phyloP scores from a whole-genome alignment of 768 basidiomycete species.

The Hericium rajendrae region DNA sequence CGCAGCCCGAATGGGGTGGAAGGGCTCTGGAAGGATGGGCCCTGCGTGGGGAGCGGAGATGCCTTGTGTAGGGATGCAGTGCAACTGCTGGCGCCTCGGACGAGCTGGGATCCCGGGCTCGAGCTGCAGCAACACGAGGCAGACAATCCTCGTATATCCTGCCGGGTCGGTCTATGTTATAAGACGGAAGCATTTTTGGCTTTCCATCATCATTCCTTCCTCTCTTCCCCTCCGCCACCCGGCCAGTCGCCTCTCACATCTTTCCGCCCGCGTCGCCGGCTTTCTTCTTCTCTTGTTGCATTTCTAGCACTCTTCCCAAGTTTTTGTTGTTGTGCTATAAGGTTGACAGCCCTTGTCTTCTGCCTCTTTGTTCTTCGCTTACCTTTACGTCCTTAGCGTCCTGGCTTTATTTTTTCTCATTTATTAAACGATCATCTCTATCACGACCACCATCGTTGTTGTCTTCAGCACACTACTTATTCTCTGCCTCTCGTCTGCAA shows the following conservation, averaged over 20 bases:
- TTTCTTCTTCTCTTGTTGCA: constrained; percentile 17
- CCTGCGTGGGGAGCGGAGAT: neutral
- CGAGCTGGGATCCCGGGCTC: neutral
- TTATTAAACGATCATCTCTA: constrained; percentile 16
- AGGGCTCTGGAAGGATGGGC: neutral
- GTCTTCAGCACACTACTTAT: constrained; percentile 6
- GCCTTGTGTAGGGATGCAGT: neutral
- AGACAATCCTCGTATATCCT: neutral
- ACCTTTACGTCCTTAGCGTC: constrained; percentile 5
- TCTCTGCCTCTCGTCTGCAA: constrained; percentile 3
- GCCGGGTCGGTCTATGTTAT: neutral
- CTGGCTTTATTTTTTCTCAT: constrained; percentile 12
- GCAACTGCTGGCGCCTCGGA: neutral
- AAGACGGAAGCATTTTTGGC: neutral
- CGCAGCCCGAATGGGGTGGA: neutral
- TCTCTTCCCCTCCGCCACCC: constrained; percentile 3
- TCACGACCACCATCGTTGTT: constrained; percentile 15
- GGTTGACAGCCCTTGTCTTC: neutral
- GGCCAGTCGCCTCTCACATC: constrained; percentile 4
- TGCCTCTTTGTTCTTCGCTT: neutral
- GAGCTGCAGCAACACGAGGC: neutral
- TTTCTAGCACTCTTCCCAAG: constrained; percentile 27
- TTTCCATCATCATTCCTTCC: constrained; percentile 11
- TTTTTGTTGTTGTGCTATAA: constrained; percentile 26
- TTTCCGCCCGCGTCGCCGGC: constrained; percentile 18